These are phyloP conservation scores for Solanum ahanhuiri DNA, from an alignment of 257 asterid species.

Conservation along the genomic window DNA sequence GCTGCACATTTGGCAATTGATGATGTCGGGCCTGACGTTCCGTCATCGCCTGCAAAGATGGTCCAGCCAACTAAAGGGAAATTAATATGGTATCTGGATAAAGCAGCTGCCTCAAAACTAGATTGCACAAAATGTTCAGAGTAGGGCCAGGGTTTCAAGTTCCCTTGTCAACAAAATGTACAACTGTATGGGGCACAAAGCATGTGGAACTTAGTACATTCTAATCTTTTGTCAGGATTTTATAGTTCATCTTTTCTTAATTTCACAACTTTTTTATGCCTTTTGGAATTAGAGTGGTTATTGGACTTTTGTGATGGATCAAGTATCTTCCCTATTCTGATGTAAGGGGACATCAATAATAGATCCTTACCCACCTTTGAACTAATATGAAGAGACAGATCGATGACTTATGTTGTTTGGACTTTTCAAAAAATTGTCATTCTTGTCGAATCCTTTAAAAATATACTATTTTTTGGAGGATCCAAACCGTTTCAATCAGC, in stretches of 20 bases:
- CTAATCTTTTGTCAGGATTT: no score
- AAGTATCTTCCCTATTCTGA: not conserved
- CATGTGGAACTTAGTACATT: no score
- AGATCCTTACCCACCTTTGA: not conserved
- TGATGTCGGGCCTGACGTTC: conserved; percentile 22
- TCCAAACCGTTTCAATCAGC: not conserved
- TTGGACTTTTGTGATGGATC: not conserved
- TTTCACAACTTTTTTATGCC: not conserved
- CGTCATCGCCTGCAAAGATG: conserved; percentile 50
- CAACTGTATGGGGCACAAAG: not conserved
- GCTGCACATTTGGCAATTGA: conserved; percentile 41
- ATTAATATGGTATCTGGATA: conserved; percentile 75
- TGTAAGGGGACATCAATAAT: not conserved
- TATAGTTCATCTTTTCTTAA: not conserved
- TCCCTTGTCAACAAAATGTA: not conserved
- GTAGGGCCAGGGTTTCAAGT: conserved; percentile 9
- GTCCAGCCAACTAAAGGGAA: conserved; percentile 55
- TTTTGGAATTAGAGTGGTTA: not conserved
- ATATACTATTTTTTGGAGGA: not conserved
- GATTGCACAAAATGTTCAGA: conserved; percentile 29
- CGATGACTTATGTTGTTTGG: not conserved
- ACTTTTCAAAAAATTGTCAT: not conserved
- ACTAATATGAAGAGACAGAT: not conserved
- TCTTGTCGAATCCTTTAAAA: not conserved
- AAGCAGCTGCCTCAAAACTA: conserved; percentile 59